Conservation (phyloP, 805 yeast species). For the Lipomyces spencermartinsiae region DNA sequence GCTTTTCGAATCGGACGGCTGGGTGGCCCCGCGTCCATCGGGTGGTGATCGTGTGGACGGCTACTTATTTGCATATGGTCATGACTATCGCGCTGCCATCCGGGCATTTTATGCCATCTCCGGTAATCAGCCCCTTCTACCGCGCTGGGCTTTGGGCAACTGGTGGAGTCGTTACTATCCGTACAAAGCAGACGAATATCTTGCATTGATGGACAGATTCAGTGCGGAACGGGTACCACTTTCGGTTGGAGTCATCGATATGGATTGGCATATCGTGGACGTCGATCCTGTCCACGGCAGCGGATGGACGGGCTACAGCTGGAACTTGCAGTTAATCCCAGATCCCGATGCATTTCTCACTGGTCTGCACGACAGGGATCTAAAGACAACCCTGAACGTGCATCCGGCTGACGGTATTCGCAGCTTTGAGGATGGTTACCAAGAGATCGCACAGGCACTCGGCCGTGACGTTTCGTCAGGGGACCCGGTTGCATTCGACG, state of each 20-base stretch:
- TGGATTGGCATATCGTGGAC: constrained; percentile 7
- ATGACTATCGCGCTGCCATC: constrained; percentile 12
- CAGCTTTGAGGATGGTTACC: constrained; percentile 7
- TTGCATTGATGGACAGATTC: constrained; percentile 10
- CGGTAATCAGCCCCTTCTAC: constrained; percentile 10
- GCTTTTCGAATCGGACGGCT: constrained; percentile 11
- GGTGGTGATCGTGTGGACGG: constrained; percentile 5
- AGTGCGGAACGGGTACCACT: constrained; percentile 10
- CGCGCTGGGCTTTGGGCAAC: constrained; percentile 7
- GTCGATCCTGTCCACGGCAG: constrained; percentile 8
- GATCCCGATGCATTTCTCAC: constrained; percentile 7
- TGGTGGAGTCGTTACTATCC: constrained; percentile 12
- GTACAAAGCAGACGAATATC: constrained; percentile 8
- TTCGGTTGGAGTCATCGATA: constrained; percentile 5
- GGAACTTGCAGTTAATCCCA: constrained; percentile 7
- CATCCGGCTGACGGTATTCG: constrained; percentile 10
- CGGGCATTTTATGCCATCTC: constrained; percentile 11
- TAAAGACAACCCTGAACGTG: constrained; percentile 11
- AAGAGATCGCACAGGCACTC: constrained; percentile 1
- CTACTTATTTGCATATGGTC: constrained; percentile 5
- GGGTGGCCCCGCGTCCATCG: constrained; percentile 3
- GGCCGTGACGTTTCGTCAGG: constrained; percentile 6
- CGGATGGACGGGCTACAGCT: constrained; percentile 11
- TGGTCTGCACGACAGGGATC: constrained; percentile 6
- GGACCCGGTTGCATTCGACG: constrained; percentile 7